Conservation (phyloP, 805 yeast genomes). For the Brettanomyces nanus region DNA sequence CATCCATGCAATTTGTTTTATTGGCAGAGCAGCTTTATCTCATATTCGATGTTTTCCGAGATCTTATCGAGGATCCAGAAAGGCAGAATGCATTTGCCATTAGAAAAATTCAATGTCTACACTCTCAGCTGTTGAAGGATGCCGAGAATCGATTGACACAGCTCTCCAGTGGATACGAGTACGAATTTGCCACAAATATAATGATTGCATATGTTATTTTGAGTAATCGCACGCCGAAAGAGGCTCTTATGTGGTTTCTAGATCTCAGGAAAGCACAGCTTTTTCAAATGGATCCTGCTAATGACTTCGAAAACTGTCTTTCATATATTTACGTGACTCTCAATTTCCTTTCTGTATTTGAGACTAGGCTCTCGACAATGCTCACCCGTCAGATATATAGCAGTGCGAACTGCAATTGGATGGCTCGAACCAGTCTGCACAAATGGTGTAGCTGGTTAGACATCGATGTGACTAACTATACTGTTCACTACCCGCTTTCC, state of each 20-base stretch:
- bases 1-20: conserved; percentile 14
- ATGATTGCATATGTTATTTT: conserved; percentile 18
- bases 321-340: conserved; percentile 24
- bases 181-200: conserved; percentile 20
- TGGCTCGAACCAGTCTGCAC: conserved; percentile 16
- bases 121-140: conserved; percentile 11
- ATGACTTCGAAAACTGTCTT: conserved; percentile 19
- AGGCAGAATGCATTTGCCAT: conserved; percentile 7
- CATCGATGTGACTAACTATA: conserved; percentile 7
- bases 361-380: conserved; percentile 16
- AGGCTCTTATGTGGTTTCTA: conserved; percentile 19
- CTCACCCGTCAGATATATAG: conserved; percentile 17
- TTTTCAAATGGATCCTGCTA: conserved; percentile 4
- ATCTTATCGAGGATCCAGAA: conserved; percentile 8
- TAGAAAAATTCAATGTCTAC: conserved; percentile 14
- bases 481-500: conserved; percentile 15
- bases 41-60: conserved; percentile 14
- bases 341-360: conserved; percentile 16
- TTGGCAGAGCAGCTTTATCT: conserved; percentile 21
- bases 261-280: conserved; percentile 13
- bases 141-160: conserved; percentile 14
- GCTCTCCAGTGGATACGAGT: conserved; percentile 22
- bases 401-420: conserved; percentile 20
- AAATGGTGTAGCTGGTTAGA: conserved; percentile 25
- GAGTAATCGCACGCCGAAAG: conserved; percentile 11